phyloP scores from a whole-genome alignment of 176 grass and related monocot genomes.

The Aegilops longissima region DNA sequence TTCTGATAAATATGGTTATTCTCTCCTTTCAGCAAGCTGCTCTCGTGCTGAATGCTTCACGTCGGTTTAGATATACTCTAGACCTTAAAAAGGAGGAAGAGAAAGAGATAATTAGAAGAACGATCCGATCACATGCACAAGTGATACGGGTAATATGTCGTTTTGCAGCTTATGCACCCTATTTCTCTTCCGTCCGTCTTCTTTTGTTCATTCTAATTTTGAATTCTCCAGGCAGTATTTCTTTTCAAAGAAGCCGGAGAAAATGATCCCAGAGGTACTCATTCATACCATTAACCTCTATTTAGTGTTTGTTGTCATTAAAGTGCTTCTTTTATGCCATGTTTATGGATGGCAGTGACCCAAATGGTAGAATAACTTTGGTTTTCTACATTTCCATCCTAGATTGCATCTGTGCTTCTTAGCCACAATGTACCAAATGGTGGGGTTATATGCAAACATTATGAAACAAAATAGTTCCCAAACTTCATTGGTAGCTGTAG shows the following conservation, averaged over 20 bases:
- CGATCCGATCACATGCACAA: slow-evolving; percentile 70
- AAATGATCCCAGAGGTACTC: slow-evolving; percentile 53
- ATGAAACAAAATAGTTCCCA: neutral
- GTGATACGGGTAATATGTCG: slow-evolving; percentile 68
- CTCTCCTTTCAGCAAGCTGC: slow-evolving; percentile 69
- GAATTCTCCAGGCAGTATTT: slow-evolving; percentile 68
- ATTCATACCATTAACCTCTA: neutral
- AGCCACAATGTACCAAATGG: neutral
- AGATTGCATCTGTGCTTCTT: neutral
- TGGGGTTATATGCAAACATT: neutral
- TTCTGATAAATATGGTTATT: slow-evolving; percentile 30
- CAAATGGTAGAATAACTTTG: neutral
- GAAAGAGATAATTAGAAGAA: slow-evolving; percentile 68
- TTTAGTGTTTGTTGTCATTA: slow-evolving; percentile 12
- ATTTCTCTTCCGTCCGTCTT: neutral
- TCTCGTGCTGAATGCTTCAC: slow-evolving; percentile 82
- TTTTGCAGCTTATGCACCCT: slow-evolving; percentile 9
- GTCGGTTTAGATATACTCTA: slow-evolving; percentile 83
- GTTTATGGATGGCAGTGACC: neutral
- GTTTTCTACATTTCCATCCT: neutral
- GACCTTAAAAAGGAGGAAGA: slow-evolving; percentile 83
- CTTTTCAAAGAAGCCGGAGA: slow-evolving; percentile 88
- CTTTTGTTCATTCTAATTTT: slow-evolving; percentile 45
- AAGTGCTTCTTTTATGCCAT: neutral
- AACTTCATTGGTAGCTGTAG: neutral